These are phyloP conservation scores for Nakazawaea ishiwadae DNA, from an alignment of 805 yeast species.

Conservation along the genomic window DNA sequence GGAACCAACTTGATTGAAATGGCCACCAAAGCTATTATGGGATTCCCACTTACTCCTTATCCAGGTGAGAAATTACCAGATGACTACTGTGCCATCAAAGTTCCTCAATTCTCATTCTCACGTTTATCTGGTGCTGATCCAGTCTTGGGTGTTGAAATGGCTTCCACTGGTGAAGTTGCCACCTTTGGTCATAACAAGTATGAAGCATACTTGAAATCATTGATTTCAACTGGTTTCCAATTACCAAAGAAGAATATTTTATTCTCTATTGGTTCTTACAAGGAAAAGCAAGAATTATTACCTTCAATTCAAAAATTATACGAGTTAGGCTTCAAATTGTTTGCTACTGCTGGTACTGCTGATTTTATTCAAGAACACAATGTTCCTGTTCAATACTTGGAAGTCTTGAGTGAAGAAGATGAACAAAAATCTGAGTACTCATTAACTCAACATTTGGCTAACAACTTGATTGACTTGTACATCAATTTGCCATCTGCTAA, in stretches of 20 bases:
- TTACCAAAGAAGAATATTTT: constrained; percentile 93
- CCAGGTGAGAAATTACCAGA: constrained; percentile 87
- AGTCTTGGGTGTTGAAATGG: constrained; percentile 97
- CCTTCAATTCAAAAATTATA: constrained; percentile 80
- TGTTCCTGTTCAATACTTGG: constrained; percentile 91
- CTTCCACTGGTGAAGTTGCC: constrained; percentile 98
- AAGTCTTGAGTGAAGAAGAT: constrained; percentile 66
- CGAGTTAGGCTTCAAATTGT: constrained; percentile 83
- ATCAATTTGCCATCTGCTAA: constrained; percentile 95
- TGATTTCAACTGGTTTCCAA: constrained; percentile 92
- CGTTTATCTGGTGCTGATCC: constrained; percentile 98
- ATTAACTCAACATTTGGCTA: constrained; percentile 92
- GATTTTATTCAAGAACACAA: constrained; percentile 95
- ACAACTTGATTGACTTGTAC: constrained; percentile 92
- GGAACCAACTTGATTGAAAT: constrained; percentile 95
- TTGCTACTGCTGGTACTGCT: constrained; percentile 99
- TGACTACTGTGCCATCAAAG: constrained; percentile 93
- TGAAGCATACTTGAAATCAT: constrained; percentile 94
- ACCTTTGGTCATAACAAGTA: constrained; percentile 93
- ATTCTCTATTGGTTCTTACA: constrained; percentile 92
- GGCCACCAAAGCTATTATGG: constrained; percentile 95
- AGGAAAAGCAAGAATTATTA: constrained; percentile 89
- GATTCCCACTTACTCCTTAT: constrained; percentile 80
- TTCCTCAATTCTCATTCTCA: constrained; percentile 96
- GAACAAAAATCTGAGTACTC: constrained; percentile 92